Conservation (phyloP, 768 basidiomycete species). For the Rhodosporidiobolus odoratus region DNA sequence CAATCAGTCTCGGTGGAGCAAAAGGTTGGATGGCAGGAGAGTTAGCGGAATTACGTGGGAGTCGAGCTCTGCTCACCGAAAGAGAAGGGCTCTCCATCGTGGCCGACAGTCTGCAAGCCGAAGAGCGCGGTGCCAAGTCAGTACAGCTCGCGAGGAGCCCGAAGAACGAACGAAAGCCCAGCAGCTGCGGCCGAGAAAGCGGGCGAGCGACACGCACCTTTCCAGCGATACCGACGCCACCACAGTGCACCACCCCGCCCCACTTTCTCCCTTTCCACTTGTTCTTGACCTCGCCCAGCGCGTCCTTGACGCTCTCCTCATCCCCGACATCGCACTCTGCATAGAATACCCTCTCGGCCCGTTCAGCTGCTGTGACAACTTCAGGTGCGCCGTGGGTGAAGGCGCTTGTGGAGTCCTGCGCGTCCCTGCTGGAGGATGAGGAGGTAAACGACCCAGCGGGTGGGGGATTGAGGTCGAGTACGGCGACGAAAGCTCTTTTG, state of each 20-base stretch:
- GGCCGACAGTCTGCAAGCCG: slow-evolving; percentile 53
- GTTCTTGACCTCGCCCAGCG: slow-evolving; percentile 43
- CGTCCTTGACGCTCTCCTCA: slow-evolving; percentile 43
- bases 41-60: not conserved
- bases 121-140: not conserved
- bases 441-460: not conserved
- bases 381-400: not conserved
- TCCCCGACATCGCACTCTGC: slow-evolving; percentile 45
- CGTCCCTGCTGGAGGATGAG: not conserved
- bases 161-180: not conserved
- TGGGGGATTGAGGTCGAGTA: slow-evolving; percentile 50
- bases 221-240: slow-evolving; percentile 53
- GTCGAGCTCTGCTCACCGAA: not conserved
- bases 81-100: slow-evolving; percentile 52
- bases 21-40: not conserved
- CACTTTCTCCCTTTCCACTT: slow-evolving; percentile 50
- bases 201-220: slow-evolving; percentile 34
- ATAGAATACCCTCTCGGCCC: slow-evolving; percentile 24
- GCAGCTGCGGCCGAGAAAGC: not conserved
- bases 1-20: not conserved
- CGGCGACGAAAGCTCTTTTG: slow-evolving; percentile 53
- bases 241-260: slow-evolving; percentile 61
- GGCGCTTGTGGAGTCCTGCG: not conserved
- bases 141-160: not conserved
- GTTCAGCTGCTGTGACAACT: not conserved